Base-by-base conservation (phyloP, 2,329 filamentous ascomycete genomes). In the Stagonosporopsis chrysanthemi region DNA sequence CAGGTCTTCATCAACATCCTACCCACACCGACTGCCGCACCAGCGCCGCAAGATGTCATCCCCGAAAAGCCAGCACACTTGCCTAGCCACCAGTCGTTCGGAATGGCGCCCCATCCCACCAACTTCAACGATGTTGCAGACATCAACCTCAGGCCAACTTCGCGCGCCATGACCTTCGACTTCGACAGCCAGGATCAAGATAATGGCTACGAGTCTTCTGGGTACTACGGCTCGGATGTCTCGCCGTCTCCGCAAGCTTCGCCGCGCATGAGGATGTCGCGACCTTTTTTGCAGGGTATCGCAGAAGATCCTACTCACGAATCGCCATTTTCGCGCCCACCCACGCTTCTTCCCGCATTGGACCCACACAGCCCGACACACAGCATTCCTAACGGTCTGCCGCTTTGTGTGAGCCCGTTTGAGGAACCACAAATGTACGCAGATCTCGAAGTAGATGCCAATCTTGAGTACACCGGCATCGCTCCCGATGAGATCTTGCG, bases 381-480 rank as follows among this genome's bases (percentile, higher is more conserved):
- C 19, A 19, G 43, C 6, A 26, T 63, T 7, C 40, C 41, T 12
- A 59, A 64, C 24, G 53, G 61, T n/a, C 46, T 67, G 2, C 55
- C 64, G 15, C 36, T 64, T 28, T 33, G 57, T 23, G 50, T 56
- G n/a, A 65, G 66, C n/a, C 64, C 66, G 5, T 59, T 63, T 33
- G 52, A 66, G 8, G 61, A 66, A 19, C 48, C 64, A 31, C 62
- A 64, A 23, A 61, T 67, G 12, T 69, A 72, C 60, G 62, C 65
- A 17, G 83, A 82, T 41, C 74, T 84, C 31, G 82, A 84, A 58
- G 79, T 87, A 24, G 83, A 87, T 56, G 85, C 85, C n/a, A 86
- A 82, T 33, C 84, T 87, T 53, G 84, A 86, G 52, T 88, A 92
- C 63, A 97, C 94, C 0, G 94, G 94, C 24, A 89, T 98, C 54